phyloP scores from a whole-genome alignment of 306 rosid genomes.

The Amphicarpaea edgeworthii region DNA sequence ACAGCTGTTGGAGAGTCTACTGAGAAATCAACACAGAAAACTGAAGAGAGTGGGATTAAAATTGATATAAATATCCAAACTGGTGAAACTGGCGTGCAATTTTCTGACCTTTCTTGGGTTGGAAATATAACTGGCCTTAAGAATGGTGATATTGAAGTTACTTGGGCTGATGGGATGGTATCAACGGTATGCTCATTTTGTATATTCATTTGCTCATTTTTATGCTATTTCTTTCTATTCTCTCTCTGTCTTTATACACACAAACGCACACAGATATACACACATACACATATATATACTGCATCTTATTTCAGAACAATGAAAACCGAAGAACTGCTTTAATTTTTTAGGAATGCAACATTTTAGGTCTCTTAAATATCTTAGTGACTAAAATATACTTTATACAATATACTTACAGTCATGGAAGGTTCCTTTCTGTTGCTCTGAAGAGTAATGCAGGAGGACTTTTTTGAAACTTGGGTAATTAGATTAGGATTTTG shows the following conservation, averaged over 20 bases:
- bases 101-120: conserved; percentile 95
- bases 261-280: neutral
- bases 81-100: conserved; percentile 57
- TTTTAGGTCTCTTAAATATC: conserved; percentile 18
- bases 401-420: conserved; percentile 4
- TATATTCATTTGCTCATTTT: conserved; percentile 39
- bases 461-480: conserved; percentile 14
- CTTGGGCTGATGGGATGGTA: conserved; percentile 99
- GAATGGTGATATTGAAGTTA: conserved; percentile 97
- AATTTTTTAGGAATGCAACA: conserved; percentile 16
- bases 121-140: conserved; percentile 94
- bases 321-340: conserved; percentile 36
- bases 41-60: conserved; percentile 52
- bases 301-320: conserved; percentile 20
- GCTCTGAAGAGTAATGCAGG: conserved; percentile 30
- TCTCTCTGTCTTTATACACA: neutral
- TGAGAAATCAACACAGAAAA: conserved; percentile 62
- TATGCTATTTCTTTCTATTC: conserved; percentile 27
- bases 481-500: conserved; percentile 31
- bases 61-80: conserved; percentile 45
- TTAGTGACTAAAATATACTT: conserved; percentile 13
- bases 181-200: conserved; percentile 74
- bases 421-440: conserved; percentile 28
- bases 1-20: conserved; percentile 51
- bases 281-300: conserved; percentile 5